phyloP scores from a whole-genome alignment of 805 yeast genomes.

The Diddensiella santjacobensis region DNA sequence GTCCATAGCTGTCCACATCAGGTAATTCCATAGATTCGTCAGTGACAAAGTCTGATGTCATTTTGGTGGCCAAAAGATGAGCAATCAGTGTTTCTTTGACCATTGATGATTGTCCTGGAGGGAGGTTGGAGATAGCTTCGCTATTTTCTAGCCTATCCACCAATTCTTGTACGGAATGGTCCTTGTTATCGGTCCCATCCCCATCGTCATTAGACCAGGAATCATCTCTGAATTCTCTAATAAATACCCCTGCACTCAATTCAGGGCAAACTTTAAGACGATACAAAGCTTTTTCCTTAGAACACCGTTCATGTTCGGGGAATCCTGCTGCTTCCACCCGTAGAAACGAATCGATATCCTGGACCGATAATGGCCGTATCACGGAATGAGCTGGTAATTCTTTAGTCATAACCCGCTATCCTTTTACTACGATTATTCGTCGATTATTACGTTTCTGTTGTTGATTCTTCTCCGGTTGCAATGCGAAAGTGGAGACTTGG shows the following conservation, averaged over 20 bases:
- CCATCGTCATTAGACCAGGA: conserved; percentile 20
- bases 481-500: too few relatives aligned
- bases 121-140: conserved; percentile 27
- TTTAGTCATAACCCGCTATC: conserved; percentile 18
- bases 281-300: conserved; percentile 59
- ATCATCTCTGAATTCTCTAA: conserved; percentile 55
- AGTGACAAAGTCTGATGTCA: conserved; percentile 44
- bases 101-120: conserved; percentile 21
- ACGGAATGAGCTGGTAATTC: conserved; percentile 53
- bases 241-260: conserved; percentile 80
- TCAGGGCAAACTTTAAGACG: conserved; percentile 84
- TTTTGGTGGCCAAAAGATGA: conserved; percentile 76
- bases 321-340: conserved; percentile 67
- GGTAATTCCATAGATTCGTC: conserved; percentile 62
- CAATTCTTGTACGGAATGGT: conserved; percentile 27
- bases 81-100: conserved; percentile 64
- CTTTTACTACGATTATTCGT: conserved; percentile 13
- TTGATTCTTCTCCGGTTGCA: too few relatives aligned
- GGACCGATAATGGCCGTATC: conserved; percentile 73
- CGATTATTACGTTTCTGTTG: not conserved
- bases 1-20: conserved; percentile 29
- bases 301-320: conserved; percentile 64
- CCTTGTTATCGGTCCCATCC: conserved; percentile 20
- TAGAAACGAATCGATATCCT: conserved; percentile 61
- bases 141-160: conserved; percentile 33